phyloP scores from a whole-genome alignment of 106 monocot genomes.

The Ottelia alismoides region DNA sequence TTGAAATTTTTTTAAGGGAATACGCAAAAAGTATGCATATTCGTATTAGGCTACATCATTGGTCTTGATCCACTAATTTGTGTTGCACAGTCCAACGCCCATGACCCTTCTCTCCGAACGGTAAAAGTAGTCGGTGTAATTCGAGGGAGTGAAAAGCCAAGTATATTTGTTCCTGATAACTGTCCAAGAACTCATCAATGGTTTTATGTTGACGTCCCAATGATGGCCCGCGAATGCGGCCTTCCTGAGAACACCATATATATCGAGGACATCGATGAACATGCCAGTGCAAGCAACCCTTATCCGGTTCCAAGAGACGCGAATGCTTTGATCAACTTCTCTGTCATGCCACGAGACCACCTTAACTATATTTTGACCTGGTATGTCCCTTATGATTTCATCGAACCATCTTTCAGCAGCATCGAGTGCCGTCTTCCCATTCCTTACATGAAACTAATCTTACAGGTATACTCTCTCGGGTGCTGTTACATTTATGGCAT shows the following conservation, averaged over 20 bases:
- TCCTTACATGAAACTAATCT: too few species aligned
- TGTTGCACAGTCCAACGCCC: too few species aligned
- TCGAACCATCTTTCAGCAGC: too few species aligned
- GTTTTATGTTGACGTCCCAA: conserved; percentile 87
- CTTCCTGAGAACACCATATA: conserved; percentile 68
- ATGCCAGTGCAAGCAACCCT: conserved; percentile 56
- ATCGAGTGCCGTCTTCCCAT: too few species aligned
- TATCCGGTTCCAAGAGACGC: conserved; percentile 93
- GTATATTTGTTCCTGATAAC: conserved; percentile 86
- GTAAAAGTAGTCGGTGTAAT: conserved; percentile 64
- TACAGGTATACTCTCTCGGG: too few species aligned
- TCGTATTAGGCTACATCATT: too few species aligned
- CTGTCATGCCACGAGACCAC: conserved; percentile 97
- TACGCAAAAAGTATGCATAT: too few species aligned
- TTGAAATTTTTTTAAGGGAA: too few species aligned
- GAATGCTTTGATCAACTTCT: conserved; percentile 53
- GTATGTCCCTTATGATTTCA: conserved; percentile 35
- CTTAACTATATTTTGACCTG: conserved; percentile 77
- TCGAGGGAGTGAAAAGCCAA: conserved; percentile 86
- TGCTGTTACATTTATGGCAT: too few species aligned
- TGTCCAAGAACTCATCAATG: conserved; percentile 63
- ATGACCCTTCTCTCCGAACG: too few species aligned
- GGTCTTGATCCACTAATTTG: too few species aligned
- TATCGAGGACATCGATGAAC: conserved; percentile 77
- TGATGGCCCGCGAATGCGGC: conserved; percentile 50